Conservation (phyloP, 1,284 basidiomycete species). For the Gomphus sp. region DNA sequence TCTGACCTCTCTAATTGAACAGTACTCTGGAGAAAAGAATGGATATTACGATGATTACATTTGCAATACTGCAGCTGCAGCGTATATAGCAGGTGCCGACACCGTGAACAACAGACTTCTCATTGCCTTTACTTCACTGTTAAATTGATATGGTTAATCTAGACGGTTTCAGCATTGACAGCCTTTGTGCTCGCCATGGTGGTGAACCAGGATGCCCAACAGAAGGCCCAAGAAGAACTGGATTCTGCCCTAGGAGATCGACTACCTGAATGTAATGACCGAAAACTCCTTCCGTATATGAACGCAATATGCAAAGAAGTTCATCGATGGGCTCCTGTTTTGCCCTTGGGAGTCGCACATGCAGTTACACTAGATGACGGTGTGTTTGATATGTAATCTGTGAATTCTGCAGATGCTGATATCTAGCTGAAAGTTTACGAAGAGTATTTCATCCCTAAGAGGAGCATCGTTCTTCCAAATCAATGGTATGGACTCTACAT, state of each 20-base stretch:
- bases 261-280: conserved; percentile 52
- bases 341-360: conserved; percentile 25
- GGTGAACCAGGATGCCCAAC: conserved; percentile 38
- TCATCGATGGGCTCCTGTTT: conserved; percentile 49
- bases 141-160: neutral
- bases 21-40: conserved; percentile 13
- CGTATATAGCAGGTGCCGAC: conserved; percentile 23
- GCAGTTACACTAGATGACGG: conserved; percentile 3
- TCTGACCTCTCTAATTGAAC: neutral
- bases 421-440: conserved; percentile 11
- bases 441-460: conserved; percentile 12
- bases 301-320: conserved; percentile 54
- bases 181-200: conserved; percentile 50
- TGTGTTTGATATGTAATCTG: conserved; percentile 9
- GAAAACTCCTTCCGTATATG: conserved; percentile 47
- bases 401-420: neutral
- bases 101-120: conserved; percentile 9
- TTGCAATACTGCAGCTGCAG: conserved; percentile 26
- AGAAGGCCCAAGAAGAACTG: conserved; percentile 52
- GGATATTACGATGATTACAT: too few species aligned
- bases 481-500: conserved; percentile 3
- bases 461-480: conserved; percentile 13
- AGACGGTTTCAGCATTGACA: conserved; percentile 39
- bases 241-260: conserved; percentile 55
- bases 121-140: neutral